Base-by-base conservation (phyloP, 73 alveolate species). In the Symbiodinium pilosum region DNA sequence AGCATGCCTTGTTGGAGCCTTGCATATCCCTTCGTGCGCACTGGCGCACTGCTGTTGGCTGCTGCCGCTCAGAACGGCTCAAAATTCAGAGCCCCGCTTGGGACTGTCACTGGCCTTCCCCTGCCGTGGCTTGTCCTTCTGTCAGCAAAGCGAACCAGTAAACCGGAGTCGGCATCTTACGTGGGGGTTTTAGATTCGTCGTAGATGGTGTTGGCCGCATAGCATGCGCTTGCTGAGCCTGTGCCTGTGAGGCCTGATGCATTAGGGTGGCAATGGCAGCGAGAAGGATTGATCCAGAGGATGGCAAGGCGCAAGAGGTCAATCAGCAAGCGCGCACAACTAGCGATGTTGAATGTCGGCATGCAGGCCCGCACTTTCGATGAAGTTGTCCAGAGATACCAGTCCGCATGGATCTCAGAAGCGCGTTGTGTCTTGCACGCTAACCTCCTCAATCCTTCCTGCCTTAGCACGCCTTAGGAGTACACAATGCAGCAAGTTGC, bases 221-320 rank as follows among this genome's bases (percentile, higher is more conserved):
- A 1, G 0, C 71, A 21, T 54, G 28, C 30, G 71, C 71, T 21
- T 24, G 71, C n/a, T 51, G 21, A 16, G 28, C 68, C 26, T 54
- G n/a, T 64, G 77, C 77, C 28, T 64, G 39, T 36, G 77, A 64
- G 77, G 95, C 87, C 95, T 88, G 87, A 88, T 88, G 95, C 95
- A 40, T 26, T 87, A 38, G 69, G 28, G 28, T 30, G 43, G 95
- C 87, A 68, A 88, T 64, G 77, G 87, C 44, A 43, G 95, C 59
- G 44, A 88, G 87, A 34, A 59, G 95, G 68, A 88, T 88, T 44
- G 95, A 88, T 41, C 95, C 95, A 8, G 95, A 88, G 43, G 95
- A 88, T 68, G 95, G 95, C 95, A 59, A 88, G 95, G 95, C 34
- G 30, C 68, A 32, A n/a, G n/a, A n/a, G n/a, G 16, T 59, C 40